phyloP scores from a whole-genome alignment of 495 filamentous ascomycete species.

The Melanomma pulvis-pyrius region DNA sequence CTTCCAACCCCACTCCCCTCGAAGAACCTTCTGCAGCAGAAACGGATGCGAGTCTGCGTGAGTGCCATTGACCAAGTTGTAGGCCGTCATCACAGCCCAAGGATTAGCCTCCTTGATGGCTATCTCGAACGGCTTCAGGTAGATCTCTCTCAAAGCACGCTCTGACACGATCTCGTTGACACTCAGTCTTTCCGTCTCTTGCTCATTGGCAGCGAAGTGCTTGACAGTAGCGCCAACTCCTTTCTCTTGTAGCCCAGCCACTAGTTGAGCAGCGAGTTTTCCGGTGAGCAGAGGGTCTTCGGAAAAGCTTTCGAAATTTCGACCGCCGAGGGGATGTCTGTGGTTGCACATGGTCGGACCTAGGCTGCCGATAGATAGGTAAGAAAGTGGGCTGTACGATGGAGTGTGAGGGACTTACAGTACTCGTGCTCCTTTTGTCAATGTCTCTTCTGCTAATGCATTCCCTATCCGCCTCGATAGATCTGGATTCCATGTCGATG shows the following conservation, averaged over 20 bases:
- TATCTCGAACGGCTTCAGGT: slow-evolving; percentile 34
- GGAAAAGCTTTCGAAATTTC: slow-evolving; percentile 79
- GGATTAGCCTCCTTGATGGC: slow-evolving; percentile 24
- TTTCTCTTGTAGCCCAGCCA: slow-evolving; percentile 70
- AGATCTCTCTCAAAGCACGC: slow-evolving; percentile 56
- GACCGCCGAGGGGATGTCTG: slow-evolving; percentile 69
- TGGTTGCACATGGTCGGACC: slow-evolving; percentile 82
- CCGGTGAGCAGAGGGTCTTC: slow-evolving; percentile 78
- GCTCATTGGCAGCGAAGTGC: slow-evolving; percentile 83
- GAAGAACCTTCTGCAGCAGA: slow-evolving; percentile 22
- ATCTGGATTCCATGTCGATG: slow-evolving; percentile 69
- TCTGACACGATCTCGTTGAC: slow-evolving; percentile 68
- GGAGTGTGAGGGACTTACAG: slow-evolving; percentile 41
- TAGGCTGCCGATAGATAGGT: slow-evolving; percentile 41
- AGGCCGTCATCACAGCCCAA: slow-evolving; percentile 34
- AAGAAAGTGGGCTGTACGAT: background rate
- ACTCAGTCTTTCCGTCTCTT: slow-evolving; percentile 71
- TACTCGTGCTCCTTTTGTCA: slow-evolving; percentile 69
- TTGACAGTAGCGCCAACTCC: slow-evolving; percentile 74
- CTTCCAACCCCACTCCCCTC: slow-evolving; percentile 33
- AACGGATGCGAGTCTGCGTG: slow-evolving; percentile 26
- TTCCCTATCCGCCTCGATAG: slow-evolving; percentile 63
- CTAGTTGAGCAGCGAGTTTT: slow-evolving; percentile 64
- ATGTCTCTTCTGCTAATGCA: slow-evolving; percentile 68
- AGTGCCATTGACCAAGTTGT: slow-evolving; percentile 33